phyloP scores from a whole-genome alignment of 1,284 basidiomycete species.

The Porphyrellus sp. region DNA sequence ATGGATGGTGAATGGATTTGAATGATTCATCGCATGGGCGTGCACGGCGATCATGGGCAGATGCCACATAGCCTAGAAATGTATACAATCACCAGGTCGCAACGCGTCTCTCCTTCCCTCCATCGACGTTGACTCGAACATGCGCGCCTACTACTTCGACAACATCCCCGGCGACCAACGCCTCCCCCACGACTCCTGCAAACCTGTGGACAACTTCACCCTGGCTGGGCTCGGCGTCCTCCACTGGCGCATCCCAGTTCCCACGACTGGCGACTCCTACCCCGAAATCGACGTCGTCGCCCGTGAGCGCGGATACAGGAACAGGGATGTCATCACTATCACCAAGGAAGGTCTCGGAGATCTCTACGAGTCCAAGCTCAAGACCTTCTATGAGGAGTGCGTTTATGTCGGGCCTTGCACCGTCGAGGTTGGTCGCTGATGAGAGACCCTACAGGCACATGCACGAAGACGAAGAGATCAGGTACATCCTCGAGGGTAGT shows the following conservation, averaged over 20 bases:
- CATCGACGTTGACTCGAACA: conserved; percentile 27
- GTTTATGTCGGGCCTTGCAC: conserved; percentile 20
- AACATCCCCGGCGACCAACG: conserved; percentile 74
- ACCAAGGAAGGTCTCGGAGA: conserved; percentile 75
- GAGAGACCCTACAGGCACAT: conserved; percentile 57
- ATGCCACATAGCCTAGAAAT: no score
- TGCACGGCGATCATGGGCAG: no score
- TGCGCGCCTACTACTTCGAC: conserved; percentile 84
- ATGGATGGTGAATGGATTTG: no score
- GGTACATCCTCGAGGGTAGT: conserved; percentile 77
- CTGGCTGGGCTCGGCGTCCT: conserved; percentile 60
- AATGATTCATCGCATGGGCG: no score
- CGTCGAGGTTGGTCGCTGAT: not conserved
- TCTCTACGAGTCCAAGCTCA: conserved; percentile 74
- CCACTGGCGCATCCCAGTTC: conserved; percentile 59
- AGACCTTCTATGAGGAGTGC: conserved; percentile 78
- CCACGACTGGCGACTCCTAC: conserved; percentile 44
- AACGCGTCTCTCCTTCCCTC: no score
- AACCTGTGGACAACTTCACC: conserved; percentile 45
- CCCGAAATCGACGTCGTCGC: conserved; percentile 61
- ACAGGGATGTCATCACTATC: conserved; percentile 72
- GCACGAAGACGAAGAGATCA: conserved; percentile 90
- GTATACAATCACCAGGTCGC: no score
- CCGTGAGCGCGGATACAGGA: conserved; percentile 68
- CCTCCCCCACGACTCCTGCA: conserved; percentile 67